These are phyloP conservation scores for Debaryomycetaceae sp. DNA, from an alignment of 1,139 yeast species.

Conservation along the genomic window DNA sequence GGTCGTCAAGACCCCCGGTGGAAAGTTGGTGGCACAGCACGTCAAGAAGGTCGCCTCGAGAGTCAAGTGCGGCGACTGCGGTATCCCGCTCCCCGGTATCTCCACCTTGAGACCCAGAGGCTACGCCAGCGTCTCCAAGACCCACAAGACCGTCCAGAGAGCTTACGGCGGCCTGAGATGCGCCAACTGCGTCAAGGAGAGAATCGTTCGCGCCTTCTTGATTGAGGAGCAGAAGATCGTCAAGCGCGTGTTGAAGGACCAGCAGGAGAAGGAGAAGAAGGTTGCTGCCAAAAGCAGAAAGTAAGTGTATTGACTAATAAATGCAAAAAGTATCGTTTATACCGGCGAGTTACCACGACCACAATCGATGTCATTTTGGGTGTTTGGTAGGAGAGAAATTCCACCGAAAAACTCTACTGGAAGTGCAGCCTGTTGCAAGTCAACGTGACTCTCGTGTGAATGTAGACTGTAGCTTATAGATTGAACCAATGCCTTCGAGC, in stretches of 20 bases:
- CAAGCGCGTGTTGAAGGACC: slow-evolving; percentile 96
- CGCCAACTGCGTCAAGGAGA: slow-evolving; percentile 97
- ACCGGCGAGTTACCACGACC: too few relatives aligned
- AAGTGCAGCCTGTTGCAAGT: too few relatives aligned
- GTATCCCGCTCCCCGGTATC: slow-evolving; percentile 81
- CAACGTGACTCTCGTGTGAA: too few relatives aligned
- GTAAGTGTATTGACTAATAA: too few relatives aligned
- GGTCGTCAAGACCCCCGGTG: slow-evolving; percentile 99
- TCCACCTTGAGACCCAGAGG: slow-evolving; percentile 96
- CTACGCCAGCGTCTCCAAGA: slow-evolving; percentile 89
- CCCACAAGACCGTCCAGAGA: slow-evolving; percentile 97
- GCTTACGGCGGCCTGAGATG: slow-evolving; percentile 99
- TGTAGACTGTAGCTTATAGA: too few relatives aligned
- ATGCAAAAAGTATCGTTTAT: too few relatives aligned
- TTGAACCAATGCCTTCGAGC: too few relatives aligned
- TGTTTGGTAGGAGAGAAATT: too few relatives aligned
- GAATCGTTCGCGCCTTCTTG: slow-evolving; percentile 98
- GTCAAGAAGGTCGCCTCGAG: slow-evolving; percentile 89
- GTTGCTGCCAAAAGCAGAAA: slow-evolving; percentile 35
- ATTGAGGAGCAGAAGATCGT: slow-evolving; percentile 99
- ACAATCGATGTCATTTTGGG: too few relatives aligned
- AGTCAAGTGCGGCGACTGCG: slow-evolving; percentile 99
- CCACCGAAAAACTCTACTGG: too few relatives aligned
- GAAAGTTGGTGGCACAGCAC: slow-evolving; percentile 95
- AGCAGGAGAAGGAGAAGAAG: slow-evolving; percentile 74